A percentile compares a stretch with the other conserved stretches of the same genome.
These are phyloP conservation scores for Pyracantha coccinea DNA, from an alignment of 331 rosid genomes.

Conservation along the genomic window DNA sequence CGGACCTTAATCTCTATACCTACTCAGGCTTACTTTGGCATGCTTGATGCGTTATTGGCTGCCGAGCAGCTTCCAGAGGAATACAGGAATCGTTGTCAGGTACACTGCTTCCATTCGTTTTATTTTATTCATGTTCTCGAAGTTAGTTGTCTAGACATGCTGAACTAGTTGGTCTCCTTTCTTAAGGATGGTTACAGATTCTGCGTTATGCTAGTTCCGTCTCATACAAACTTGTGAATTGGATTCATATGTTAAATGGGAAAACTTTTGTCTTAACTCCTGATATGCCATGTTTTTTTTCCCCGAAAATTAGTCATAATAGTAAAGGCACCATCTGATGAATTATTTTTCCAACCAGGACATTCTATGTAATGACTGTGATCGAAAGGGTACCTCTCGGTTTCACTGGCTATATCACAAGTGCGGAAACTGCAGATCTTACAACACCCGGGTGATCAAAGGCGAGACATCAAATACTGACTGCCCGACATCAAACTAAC, in stretches of 20 bases:
- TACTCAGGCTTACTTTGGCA: conserved; percentile 89
- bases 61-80: conserved; percentile 98
- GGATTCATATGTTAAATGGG: background rate
- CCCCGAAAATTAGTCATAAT: background rate
- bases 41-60: conserved; percentile 97
- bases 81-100: conserved; percentile 81
- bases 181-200: background rate
- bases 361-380: conserved; percentile 89
- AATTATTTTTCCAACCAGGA: conserved; percentile 49
- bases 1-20: conserved; percentile 3
- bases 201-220: background rate
- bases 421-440: conserved; percentile 84
- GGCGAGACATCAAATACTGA: conserved; percentile 37
- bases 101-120: conserved; percentile 6
- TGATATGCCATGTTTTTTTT: background rate
- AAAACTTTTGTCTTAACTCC: background rate
- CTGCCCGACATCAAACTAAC: conserved; percentile 36
- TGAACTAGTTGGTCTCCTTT: background rate
- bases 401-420: conserved; percentile 98
- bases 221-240: background rate
- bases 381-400: conserved; percentile 58
- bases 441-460: conserved; percentile 91
- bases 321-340: background rate
- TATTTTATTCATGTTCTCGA: background rate
- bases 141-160: background rate